Evolutionary conservation across 2,329 filamentous ascomycete genomes (phyloP), one percentile per base, ranked within the genome.

Genomic region (Penicillium brevicompactum): DNA sequence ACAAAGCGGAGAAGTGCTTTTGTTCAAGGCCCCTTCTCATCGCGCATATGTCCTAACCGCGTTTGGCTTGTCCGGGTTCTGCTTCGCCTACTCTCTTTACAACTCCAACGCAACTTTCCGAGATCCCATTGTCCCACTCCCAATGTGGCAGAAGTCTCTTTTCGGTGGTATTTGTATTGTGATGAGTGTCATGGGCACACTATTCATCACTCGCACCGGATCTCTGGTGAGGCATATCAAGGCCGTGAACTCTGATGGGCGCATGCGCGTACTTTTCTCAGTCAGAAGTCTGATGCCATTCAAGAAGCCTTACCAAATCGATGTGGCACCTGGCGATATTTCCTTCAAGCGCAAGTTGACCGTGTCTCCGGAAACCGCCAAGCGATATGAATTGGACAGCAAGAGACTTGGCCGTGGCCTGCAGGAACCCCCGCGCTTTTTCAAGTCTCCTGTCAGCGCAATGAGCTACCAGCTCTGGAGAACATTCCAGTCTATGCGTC

Each of bases 11-110:
- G 74, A 78, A 1, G 85, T 87, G 7, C 72, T 83, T 3, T 77
- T 91, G 42, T 91, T 89, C 76, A 79, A 87, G 64, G 82, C 83
- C 1, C 84, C 85, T 13, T 85, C 85, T 1, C 86, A 89, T 65
- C 82, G 82, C 53, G 79, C 80, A 72, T 88, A 86, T 70, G 80
- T 87, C 58, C 67, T 83, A 61, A 82, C 83, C 44, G 84, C 84
- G 67, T 86, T 87, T 71, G 70, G 75, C 13, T 80, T 83, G 24
- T 82, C 82, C 2, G 57, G 78, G 21, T 82, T 83, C 65, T 84
- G 81, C 70, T 76, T 84, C 53, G 62, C 70, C 37, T 84, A 81
- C 64, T 78, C 80, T 2, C 72, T 76, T 45, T 76, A 79, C 63
- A 82, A 83, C 67, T 80, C 80, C 60, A 80, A 78, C 65, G 70